A percentile compares a stretch with the other conserved stretches of the same genome.
Conservation (phyloP, 768 basidiomycete genomes). For the Solioccasus polychromus region DNA sequence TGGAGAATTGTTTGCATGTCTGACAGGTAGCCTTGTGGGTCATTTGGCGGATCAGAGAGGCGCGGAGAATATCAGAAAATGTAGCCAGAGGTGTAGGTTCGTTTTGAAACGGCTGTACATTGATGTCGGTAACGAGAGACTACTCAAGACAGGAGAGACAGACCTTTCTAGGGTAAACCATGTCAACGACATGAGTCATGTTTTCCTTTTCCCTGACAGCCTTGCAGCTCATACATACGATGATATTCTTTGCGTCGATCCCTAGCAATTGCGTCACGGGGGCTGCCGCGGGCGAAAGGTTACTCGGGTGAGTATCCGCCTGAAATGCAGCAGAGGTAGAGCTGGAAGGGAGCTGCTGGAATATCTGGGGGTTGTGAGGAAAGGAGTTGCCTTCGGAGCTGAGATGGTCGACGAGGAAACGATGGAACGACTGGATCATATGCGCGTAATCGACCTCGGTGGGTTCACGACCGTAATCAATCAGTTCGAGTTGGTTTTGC, state of each 20-base stretch:
- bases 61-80: constrained; percentile 67
- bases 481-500: constrained; percentile 78
- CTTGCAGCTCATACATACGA: constrained; percentile 74
- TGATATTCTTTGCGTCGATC: constrained; percentile 71
- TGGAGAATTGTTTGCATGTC: constrained; percentile 74
- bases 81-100: constrained; percentile 41
- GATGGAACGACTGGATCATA: constrained; percentile 93
- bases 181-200: constrained; percentile 79
- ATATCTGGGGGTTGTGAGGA: constrained; percentile 58
- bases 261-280: constrained; percentile 87
- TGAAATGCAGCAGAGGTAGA: constrained; percentile 10
- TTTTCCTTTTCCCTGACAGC: constrained; percentile 70
- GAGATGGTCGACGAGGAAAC: constrained; percentile 87
- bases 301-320: constrained; percentile 18
- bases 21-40: constrained; percentile 86
- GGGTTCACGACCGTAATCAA: constrained; percentile 81
- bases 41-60: constrained; percentile 77
- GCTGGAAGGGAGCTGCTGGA: constrained; percentile 21
- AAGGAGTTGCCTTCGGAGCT: constrained; percentile 67
- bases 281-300: constrained; percentile 45
- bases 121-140: not conserved
- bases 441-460: constrained; percentile 76
- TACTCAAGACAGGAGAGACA: constrained; percentile 7
- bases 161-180: constrained; percentile 85
- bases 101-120: constrained; percentile 32